A percentile compares a stretch with the other conserved stretches of the same genome.
phyloP scores from a whole-genome alignment of 306 rosid genomes.

The Adenanthera pavonina region DNA sequence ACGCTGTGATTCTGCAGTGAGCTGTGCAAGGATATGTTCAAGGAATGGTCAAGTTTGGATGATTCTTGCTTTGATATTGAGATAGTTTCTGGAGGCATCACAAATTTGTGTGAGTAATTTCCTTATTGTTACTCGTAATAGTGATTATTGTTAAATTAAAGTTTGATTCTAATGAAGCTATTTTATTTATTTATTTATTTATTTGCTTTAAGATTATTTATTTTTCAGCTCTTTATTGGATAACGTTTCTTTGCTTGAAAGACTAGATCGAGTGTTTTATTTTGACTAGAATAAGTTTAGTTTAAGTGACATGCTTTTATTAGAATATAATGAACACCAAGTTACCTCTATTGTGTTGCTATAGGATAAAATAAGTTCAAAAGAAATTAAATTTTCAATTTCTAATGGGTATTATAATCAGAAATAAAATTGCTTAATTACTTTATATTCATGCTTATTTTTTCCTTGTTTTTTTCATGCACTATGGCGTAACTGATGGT shows the following conservation, averaged over 20 bases:
- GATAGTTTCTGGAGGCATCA: slow-evolving; percentile 88
- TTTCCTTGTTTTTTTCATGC: neutral
- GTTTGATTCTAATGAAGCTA: neutral
- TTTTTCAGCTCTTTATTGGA: neutral
- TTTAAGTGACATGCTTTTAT: neutral
- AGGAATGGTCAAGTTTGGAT: slow-evolving; percentile 75
- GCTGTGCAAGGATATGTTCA: slow-evolving; percentile 83
- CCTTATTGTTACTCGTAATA: slow-evolving; percentile 5
- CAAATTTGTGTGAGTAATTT: too few relatives aligned
- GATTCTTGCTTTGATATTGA: slow-evolving; percentile 71
- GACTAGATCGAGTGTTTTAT: neutral
- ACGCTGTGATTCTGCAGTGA: slow-evolving; percentile 51
- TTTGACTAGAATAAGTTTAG: neutral
- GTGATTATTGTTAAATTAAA: neutral
- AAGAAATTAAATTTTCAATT: neutral
- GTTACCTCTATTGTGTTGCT: neutral
- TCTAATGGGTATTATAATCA: neutral
- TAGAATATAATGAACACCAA: neutral
- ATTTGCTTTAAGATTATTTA: neutral
- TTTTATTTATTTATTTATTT: neutral
- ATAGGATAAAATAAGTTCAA: neutral
- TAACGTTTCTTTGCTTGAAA: neutral
- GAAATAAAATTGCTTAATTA: neutral
- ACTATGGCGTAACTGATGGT: slow-evolving; percentile 25
- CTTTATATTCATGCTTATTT: neutral